These are phyloP conservation scores for Emmonsiellopsis sp. DNA, from an alignment of 2,329 filamentous ascomycete genomes.

Conservation along the genomic window DNA sequence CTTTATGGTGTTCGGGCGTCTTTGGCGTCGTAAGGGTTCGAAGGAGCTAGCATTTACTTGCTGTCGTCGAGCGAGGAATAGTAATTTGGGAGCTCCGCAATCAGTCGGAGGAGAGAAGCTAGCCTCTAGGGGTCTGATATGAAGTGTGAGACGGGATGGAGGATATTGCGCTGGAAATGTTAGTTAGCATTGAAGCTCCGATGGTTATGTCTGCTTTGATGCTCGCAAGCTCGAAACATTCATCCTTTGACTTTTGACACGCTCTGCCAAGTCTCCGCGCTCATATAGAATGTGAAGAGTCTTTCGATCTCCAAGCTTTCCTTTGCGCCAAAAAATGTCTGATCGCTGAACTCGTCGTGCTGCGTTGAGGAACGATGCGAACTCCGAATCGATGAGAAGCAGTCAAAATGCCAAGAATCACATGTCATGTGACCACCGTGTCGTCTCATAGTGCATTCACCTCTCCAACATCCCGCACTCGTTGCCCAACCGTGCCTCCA, in stretches of 20 bases:
- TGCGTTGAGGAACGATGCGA: too few species aligned
- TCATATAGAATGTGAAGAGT: neutral
- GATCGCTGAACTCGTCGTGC: too few species aligned
- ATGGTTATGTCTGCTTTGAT: neutral
- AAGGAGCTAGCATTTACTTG: neutral
- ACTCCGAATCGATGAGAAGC: too few species aligned
- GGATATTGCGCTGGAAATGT: neutral
- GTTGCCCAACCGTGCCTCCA: neutral
- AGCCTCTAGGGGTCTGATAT: too few species aligned
- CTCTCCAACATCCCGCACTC: neutral
- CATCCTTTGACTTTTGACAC: neutral
- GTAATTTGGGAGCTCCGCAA: too few species aligned
- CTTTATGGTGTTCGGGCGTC: neutral
- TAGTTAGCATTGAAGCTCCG: neutral
- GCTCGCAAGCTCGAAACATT: neutral
- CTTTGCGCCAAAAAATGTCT: too few species aligned
- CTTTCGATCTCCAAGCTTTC: too few species aligned
- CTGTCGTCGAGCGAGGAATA: neutral
- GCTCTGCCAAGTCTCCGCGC: neutral
- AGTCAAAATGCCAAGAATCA: neutral
- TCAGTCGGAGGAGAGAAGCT: too few species aligned
- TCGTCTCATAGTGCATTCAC: neutral
- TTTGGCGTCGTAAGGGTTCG: neutral
- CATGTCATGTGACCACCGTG: neutral
- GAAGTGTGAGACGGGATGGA: too few species aligned